Base-by-base conservation (phyloP, 202 grass and related monocot genomes). In the Saccharum hybrid region DNA sequence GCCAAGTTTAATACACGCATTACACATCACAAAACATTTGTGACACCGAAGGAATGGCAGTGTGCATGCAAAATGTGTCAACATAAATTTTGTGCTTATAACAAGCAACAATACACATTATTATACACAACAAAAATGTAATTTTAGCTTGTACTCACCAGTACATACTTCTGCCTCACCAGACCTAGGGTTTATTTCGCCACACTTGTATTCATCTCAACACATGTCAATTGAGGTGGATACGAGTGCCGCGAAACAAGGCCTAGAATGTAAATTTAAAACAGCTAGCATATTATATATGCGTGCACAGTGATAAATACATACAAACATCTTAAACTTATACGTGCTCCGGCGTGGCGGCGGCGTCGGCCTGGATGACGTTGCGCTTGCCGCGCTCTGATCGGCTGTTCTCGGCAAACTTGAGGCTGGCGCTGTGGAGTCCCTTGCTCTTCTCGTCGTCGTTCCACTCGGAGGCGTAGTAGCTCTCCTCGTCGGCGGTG, bases 361-460 rank as follows among this genome's bases (percentile, higher is more conserved):
- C n/a, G 85, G 81, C 56, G 4, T 70, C 33, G 42, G 71, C 81
- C 16, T 81, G 3, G 36, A 73, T 13, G n/a, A 2, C 10, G 40
- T 73, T 52, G 5, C 63, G 36, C 79, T 14, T 85, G n/a, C 91
- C 88, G 8, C 82, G 71, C 71, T 93, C 88, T 0, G 88, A 93
- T 0, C 63, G 37, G 75, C 82, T 77, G 42, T 93, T 93, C 56
- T 88, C 75, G 1, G 88, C 83, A 26, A 94, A 93, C 57, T 88
- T 88, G 33, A 91, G 15, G 68, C 92, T 82, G 10, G 51, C 51
- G 2, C 21, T 4, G 8, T 94, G 77, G 34, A 84, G 76, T 0
- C 88, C 86, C 7, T 63, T 76, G 48, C 67, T 80, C 70, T 75
- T 84, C 81, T 91, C 92, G 72, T 82, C 88, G 41, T 94, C 84